Evolutionary conservation across 2,329 filamentous ascomycete species (phyloP).

Genomic region (Botrytis cinerea): DNA sequence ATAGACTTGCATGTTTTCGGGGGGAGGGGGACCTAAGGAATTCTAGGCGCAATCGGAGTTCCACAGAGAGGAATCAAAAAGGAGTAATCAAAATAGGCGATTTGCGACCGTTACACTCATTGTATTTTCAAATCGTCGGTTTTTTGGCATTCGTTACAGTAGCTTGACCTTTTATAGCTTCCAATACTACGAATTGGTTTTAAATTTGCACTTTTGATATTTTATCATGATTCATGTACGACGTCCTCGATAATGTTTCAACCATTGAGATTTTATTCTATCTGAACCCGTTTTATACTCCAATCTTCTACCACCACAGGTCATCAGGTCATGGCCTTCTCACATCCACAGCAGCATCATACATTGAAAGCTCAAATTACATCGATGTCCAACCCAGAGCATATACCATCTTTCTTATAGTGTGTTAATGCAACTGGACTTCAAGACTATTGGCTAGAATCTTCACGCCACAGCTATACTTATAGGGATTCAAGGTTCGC

Average conservation of each 20-base stretch:
- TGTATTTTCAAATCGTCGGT: not conserved
- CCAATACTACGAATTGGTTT: not conserved
- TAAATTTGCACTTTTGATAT: not conserved
- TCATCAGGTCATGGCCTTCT: too few species aligned
- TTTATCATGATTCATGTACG: not conserved
- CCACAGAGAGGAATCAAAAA: too few species aligned
- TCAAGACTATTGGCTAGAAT: too few species aligned
- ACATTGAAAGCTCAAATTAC: not conserved
- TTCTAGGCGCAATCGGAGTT: not conserved
- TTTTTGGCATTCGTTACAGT: not conserved
- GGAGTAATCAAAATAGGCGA: not conserved
- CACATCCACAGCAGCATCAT: not conserved
- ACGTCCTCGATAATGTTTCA: not conserved
- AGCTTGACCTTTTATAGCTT: not conserved
- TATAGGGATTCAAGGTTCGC: too few species aligned
- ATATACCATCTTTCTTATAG: too few species aligned
- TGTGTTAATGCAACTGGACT: too few species aligned
- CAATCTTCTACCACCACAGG: too few species aligned
- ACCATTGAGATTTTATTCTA: not conserved
- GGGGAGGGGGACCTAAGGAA: not conserved
- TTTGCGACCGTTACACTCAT: conserved; percentile 9
- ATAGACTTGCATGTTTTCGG: not conserved
- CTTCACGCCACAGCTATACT: too few species aligned
- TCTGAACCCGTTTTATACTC: not conserved
- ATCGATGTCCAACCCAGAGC: too few species aligned